Conservation (phyloP, 2,329 filamentous ascomycete species). For the Hortaea sp. region DNA sequence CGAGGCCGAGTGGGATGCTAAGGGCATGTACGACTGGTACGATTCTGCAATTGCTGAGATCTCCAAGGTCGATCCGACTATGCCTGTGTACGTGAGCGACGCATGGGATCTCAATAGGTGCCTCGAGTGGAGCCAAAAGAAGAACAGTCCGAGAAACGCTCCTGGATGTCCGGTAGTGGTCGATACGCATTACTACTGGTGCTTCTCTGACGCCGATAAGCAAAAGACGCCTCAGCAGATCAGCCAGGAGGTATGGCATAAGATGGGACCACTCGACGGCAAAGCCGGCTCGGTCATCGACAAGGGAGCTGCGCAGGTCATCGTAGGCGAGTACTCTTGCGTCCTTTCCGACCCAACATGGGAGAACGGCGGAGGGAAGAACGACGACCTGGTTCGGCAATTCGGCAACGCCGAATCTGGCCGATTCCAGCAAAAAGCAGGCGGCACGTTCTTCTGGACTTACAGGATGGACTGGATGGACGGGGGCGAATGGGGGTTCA, state of each 20-base stretch:
- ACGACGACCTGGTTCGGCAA: conserved; percentile 31
- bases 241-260: conserved; percentile 34
- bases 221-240: conserved; percentile 43
- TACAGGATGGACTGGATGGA: conserved; percentile 53
- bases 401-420: conserved; percentile 42
- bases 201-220: conserved; percentile 45
- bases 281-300: conserved; percentile 40
- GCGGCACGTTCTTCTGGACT: conserved; percentile 51
- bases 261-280: conserved; percentile 36
- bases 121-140: conserved; percentile 32
- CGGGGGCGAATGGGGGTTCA: conserved; percentile 53
- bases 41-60: conserved; percentile 40
- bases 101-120: conserved; percentile 43
- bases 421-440: conserved; percentile 40
- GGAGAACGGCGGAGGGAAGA: conserved; percentile 27
- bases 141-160: conserved; percentile 10
- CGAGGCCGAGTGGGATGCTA: conserved; percentile 42
- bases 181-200: conserved; percentile 52
- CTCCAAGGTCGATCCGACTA: conserved; percentile 36
- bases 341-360: conserved; percentile 44
- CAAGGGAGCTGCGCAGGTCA: conserved; percentile 40
- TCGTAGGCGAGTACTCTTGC: conserved; percentile 51
- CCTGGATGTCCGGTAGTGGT: conserved; percentile 42
- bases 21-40: conserved; percentile 48
- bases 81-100: conserved; percentile 50